These are phyloP conservation scores for Fusarium paranaense DNA, from an alignment of 2,329 filamentous ascomycete genomes.

Conservation along the genomic window DNA sequence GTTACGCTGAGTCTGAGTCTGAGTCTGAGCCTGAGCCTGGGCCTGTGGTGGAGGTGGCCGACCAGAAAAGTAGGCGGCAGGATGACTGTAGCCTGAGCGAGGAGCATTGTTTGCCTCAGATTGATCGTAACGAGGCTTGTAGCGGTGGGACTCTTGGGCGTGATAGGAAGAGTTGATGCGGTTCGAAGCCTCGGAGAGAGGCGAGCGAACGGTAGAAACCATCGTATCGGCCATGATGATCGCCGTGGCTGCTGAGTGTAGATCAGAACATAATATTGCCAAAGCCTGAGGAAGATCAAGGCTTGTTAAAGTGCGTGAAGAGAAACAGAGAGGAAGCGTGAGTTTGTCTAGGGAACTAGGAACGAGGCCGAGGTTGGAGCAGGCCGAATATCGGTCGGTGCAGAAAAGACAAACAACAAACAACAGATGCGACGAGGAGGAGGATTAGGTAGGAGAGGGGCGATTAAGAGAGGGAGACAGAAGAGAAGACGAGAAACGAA, in stretches of 20 bases:
- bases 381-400: background rate
- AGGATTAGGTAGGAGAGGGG: background rate
- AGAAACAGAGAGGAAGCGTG: conserved; percentile 17
- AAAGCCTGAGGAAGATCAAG: conserved; percentile 14
- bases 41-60: conserved; percentile 23
- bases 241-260: conserved; percentile 26
- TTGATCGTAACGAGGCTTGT: conserved; percentile 49
- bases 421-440: conserved; percentile 4
- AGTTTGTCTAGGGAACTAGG: conserved; percentile 6
- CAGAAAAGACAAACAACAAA: conserved; percentile 17
- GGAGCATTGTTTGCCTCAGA: conserved; percentile 24
- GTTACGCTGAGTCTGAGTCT: conserved; percentile 15
- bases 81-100: conserved; percentile 27
- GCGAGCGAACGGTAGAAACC: conserved; percentile 50
- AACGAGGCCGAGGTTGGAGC: conserved; percentile 7
- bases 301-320: conserved; percentile 17
- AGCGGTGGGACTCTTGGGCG: conserved; percentile 39
- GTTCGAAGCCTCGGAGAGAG: conserved; percentile 61
- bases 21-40: conserved; percentile 10
- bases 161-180: conserved; percentile 58
- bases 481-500: conserved; percentile 27
- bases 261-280: conserved; percentile 52
- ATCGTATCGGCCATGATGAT: conserved; percentile 49
- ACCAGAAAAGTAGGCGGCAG: conserved; percentile 31
- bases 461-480: background rate